Percentiles rank a stretch among this genome's conserved stretches.
phyloP scores from a whole-genome alignment of 257 asterid genomes.

The Solanum ahanhuiri region DNA sequence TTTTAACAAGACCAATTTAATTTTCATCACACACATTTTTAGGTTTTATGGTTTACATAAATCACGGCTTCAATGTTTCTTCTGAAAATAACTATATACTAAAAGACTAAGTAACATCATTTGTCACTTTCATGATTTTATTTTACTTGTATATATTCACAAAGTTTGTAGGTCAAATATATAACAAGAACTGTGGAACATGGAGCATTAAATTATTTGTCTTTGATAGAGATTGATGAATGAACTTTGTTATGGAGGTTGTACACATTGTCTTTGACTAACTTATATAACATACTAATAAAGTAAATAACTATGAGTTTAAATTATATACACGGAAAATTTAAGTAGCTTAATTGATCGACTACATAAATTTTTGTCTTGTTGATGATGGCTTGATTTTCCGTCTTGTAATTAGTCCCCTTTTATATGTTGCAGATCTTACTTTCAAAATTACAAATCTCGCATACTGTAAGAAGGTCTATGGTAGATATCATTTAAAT shows the following conservation, averaged over 20 bases:
- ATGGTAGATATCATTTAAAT: background rate
- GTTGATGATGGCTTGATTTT: too few species aligned
- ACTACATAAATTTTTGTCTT: too few species aligned
- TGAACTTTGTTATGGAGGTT: background rate
- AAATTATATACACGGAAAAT: background rate
- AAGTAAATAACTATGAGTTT: background rate
- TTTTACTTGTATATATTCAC: background rate
- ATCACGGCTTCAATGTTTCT: background rate
- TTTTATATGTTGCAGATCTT: background rate
- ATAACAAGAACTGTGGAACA: background rate
- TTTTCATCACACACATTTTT: background rate
- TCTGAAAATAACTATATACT: background rate
- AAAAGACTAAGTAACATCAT: background rate
- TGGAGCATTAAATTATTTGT: background rate
- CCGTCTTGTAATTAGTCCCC: accelerated
- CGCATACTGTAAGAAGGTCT: background rate
- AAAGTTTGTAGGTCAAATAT: background rate
- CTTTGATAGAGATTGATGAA: background rate
- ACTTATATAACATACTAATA: background rate
- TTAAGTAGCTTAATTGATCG: background rate
- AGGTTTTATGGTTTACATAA: background rate
- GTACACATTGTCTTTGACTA: background rate
- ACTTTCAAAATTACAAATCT: background rate
- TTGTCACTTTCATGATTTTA: background rate
- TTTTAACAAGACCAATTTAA: background rate